Evolutionary conservation across 148 eudicot genomes (phyloP).

Genomic region (Amaranthus hypochondriacus): DNA sequence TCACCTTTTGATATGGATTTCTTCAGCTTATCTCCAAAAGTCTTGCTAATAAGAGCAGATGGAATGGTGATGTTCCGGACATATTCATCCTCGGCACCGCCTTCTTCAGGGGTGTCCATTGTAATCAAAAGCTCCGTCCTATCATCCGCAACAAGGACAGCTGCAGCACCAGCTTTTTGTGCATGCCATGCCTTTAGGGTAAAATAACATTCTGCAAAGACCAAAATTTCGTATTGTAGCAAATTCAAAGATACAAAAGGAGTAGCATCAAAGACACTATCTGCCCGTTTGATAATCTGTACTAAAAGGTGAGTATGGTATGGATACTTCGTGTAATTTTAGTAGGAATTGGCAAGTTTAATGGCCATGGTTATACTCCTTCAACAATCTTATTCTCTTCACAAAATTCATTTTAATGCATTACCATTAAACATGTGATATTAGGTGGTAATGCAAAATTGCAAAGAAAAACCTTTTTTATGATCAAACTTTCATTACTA

Average conservation of each 20-base stretch:
- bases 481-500: no score
- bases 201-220: constrained; percentile 71
- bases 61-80: constrained; percentile 76
- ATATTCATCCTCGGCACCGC: constrained; percentile 48
- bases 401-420: no score
- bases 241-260: neutral
- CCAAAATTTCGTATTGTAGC: neutral
- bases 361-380: no score
- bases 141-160: constrained; percentile 78
- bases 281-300: no score
- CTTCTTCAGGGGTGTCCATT: constrained; percentile 92
- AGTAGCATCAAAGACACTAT: no score
- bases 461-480: no score
- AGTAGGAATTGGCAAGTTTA: no score
- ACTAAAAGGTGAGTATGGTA: no score
- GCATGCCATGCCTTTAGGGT: constrained; percentile 96
- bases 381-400: no score
- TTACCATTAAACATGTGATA: no score
- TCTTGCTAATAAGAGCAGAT: constrained; percentile 73
- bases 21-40: constrained; percentile 71
- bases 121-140: constrained; percentile 77
- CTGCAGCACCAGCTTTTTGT: constrained; percentile 88
- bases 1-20: constrained; percentile 49
- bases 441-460: no score
- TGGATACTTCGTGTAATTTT: no score